Percentiles rank a stretch among this genome's conserved stretches.
Evolutionary conservation across 1,284 basidiomycete genomes (phyloP).

Genomic region (Irpex sp.): DNA sequence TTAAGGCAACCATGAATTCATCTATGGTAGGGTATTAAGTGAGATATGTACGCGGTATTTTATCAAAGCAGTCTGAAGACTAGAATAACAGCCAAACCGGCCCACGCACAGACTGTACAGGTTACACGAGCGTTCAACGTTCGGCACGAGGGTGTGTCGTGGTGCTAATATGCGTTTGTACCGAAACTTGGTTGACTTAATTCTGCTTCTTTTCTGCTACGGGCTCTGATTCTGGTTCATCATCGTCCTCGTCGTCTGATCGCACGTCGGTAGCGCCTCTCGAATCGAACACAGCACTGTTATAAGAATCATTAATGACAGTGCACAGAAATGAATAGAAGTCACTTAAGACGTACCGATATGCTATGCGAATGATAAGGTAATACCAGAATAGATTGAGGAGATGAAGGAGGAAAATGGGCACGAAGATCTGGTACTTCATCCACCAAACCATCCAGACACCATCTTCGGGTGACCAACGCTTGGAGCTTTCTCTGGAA

Average conservation of each 20-base stretch:
- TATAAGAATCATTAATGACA: neutral
- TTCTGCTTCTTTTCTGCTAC: slow-evolving; percentile 13
- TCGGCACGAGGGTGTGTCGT: no score
- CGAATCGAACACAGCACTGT: neutral
- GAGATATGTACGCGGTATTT: neutral
- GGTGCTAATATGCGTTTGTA: neutral
- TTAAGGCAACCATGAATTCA: no score
- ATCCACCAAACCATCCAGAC: slow-evolving; percentile 77
- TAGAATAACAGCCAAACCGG: no score
- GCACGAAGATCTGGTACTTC: slow-evolving; percentile 75
- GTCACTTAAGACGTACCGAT: no score
- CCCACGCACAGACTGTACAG: no score
- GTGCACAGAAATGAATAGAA: neutral
- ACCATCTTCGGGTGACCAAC: slow-evolving; percentile 61
- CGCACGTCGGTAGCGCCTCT: slow-evolving; percentile 36
- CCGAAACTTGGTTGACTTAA: neutral
- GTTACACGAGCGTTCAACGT: no score
- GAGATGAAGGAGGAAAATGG: slow-evolving; percentile 70
- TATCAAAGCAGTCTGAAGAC: neutral
- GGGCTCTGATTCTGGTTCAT: slow-evolving; percentile 12
- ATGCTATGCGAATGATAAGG: slow-evolving; percentile 68
- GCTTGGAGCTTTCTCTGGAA: slow-evolving; percentile 47
- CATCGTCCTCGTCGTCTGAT: slow-evolving; percentile 65
- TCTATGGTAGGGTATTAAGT: neutral
- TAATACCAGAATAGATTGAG: slow-evolving; percentile 92